Base-by-base conservation (phyloP, 371 early-diverging fungal species). In the Sporodiniella umbellata region DNA sequence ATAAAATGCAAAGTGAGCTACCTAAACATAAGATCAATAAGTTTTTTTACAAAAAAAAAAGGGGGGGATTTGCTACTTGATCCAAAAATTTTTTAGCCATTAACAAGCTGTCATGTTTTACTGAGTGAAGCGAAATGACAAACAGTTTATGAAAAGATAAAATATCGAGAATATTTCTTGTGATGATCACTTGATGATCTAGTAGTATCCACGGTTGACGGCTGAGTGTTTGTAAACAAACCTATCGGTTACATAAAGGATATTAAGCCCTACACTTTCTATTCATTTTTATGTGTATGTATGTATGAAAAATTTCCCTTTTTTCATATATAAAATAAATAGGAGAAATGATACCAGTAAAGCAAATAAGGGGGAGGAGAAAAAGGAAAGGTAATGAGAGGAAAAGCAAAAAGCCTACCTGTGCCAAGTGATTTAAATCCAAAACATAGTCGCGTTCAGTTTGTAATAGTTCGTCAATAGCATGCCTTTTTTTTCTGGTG, bases 391-490 rank as follows among this genome's bases (percentile, higher is more conserved):
- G n/a, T n/a, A n/a, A n/a, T n/a, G n/a, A n/a, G n/a, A n/a, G n/a
- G n/a, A n/a, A n/a, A n/a, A n/a, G n/a, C n/a, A n/a, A n/a, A n/a
- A n/a, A n/a, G n/a, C n/a, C n/a, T n/a, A n/a, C n/a, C n/a, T n/a
- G n/a, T n/a, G n/a, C n/a, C n/a, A 77, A 46, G 23, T 66, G 53
- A 25, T 40, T 49, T 10, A 77, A 51, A 42, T 77, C 69, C 17
- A 52, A 37, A 12, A 73, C 71, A 35, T 77, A 77, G 38, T 68
- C 73, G 6, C 64, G 60, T 51, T 77, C 77, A 15, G 77, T 77
- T 35, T 72, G 68, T 21, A 70, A 19, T 4, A 77, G 40, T 45
- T 77, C 77, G 37, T 66, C 48, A 23, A 72, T 64, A 7, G 73
- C 77, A 56, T 68, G 71, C n/a, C 48, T 40, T 15, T 69, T 58